Base-by-base conservation (phyloP, 257 asterid species). In the Solanum chmielewskii region DNA sequence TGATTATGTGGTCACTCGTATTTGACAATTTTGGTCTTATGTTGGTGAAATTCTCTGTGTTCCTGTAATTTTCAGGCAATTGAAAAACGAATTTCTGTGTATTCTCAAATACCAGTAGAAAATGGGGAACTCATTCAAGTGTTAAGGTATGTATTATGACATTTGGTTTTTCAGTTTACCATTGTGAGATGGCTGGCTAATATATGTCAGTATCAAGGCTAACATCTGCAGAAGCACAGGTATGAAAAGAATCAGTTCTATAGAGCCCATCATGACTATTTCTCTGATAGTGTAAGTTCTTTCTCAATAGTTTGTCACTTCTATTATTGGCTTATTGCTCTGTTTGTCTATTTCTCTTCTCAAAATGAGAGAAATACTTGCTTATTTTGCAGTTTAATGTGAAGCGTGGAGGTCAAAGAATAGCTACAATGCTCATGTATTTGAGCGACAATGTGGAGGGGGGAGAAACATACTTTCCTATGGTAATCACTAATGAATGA, bases 121-220 rank as follows among this genome's bases (percentile, higher is more conserved):
- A 94, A 95, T 92, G 98, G 98, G 91, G 98, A 94, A 92, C 97
- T 95, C 60, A 90, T 94, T 91, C 98, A 95, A 90, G 95, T 95
- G 68, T 89, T 95, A 88, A 90, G 95, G 98, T 95, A 90, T 82
- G 96, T 44, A 62, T 68, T 81, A 69, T 82, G 76, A 27, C 83
- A n/a, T 60, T 74, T 56, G 52, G 69, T 85, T 86, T 70, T 88
- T 87, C 73, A 69, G 86, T 85, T 83, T 90, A 76, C 69, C 86
- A 49, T 90, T 87, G 47, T 81, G 85, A 60, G 87, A 85, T 83
- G 83, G 69, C 70, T 84, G 47, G 66, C 89, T 88, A 83, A 68
- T 89, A 85, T 87, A 86, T 87, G 89, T 91, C 90, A 88, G 88
- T 91, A 47, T 86, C 89, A 78, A 92, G 89, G 94, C 99, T 95